Conservation (phyloP, 768 basidiomycete genomes). For the Naganishia friedmannii region DNA sequence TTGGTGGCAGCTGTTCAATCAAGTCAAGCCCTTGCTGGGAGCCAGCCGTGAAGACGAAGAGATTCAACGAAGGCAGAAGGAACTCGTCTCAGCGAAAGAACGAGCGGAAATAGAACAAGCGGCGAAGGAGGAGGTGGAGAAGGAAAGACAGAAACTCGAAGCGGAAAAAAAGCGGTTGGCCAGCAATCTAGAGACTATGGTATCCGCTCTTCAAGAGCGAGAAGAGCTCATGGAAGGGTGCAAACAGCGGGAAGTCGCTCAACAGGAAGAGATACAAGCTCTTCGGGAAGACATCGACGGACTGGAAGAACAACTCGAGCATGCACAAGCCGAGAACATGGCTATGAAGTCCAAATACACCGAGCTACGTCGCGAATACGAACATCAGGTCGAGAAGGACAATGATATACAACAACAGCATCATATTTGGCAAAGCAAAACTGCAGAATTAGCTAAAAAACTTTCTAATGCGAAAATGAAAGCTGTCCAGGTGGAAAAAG, state of each 20-base stretch:
- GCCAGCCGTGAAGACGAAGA: slow-evolving; percentile 92
- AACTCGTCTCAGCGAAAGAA: slow-evolving; percentile 74
- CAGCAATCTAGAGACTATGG: slow-evolving; percentile 76
- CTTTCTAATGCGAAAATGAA: slow-evolving; percentile 17
- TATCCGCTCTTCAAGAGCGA: slow-evolving; percentile 74
- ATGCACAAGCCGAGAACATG: slow-evolving; percentile 67
- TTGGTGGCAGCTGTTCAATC: slow-evolving; percentile 98
- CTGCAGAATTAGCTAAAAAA: slow-evolving; percentile 13
- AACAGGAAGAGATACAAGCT: slow-evolving; percentile 77
- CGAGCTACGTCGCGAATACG: slow-evolving; percentile 30
- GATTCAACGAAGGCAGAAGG: slow-evolving; percentile 70
- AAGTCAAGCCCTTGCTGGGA: slow-evolving; percentile 88
- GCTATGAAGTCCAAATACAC: slow-evolving; percentile 45
- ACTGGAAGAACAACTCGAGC: slow-evolving; percentile 79
- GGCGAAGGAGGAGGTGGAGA: slow-evolving; percentile 74
- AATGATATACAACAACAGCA: slow-evolving; percentile 9
- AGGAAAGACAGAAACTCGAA: slow-evolving; percentile 75
- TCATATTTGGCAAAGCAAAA: slow-evolving; percentile 20
- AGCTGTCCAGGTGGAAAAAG: neutral
- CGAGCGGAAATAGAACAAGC: slow-evolving; percentile 79
- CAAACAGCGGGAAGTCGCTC: slow-evolving; percentile 75
- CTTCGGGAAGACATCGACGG: slow-evolving; percentile 79
- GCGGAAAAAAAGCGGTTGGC: slow-evolving; percentile 78
- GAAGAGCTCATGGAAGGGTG: slow-evolving; percentile 66
- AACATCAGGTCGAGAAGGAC: slow-evolving; percentile 23